A percentile compares a stretch with the other conserved stretches of the same genome.
Evolutionary conservation across 148 eudicot species (phyloP).

Genomic region (Pharnaceum exiguum): DNA sequence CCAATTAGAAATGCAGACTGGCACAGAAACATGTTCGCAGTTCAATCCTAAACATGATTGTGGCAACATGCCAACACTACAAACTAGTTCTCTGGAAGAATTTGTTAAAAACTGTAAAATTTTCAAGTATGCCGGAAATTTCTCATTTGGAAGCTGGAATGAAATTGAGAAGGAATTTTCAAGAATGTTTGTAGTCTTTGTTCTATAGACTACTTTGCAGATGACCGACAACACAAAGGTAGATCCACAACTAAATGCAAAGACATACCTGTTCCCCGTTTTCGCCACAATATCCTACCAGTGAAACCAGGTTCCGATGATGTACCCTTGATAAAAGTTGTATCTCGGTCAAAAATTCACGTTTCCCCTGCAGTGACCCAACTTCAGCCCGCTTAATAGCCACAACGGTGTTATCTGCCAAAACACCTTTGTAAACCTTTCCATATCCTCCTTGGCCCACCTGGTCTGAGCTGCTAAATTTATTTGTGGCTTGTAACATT

Average conservation of each 20-base stretch:
- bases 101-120: too few species aligned
- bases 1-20: too few species aligned
- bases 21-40: too few species aligned
- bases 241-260: neutral
- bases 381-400: slow-evolving; percentile 87
- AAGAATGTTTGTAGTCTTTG: neutral
- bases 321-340: slow-evolving; percentile 79
- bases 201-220: neutral
- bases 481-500: slow-evolving; percentile 56
- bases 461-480: slow-evolving; percentile 47
- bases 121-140: too few species aligned
- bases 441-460: slow-evolving; percentile 97
- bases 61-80: too few species aligned
- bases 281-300: slow-evolving; percentile 79
- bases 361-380: slow-evolving; percentile 83
- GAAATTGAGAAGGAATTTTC: too few species aligned
- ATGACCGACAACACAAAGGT: neutral
- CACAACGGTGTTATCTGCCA: slow-evolving; percentile 48
- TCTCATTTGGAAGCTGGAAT: too few species aligned
- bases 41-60: too few species aligned
- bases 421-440: slow-evolving; percentile 67
- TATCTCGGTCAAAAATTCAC: slow-evolving; percentile 88
- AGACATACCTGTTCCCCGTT: slow-evolving; percentile 66
- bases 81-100: too few species aligned
- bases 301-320: slow-evolving; percentile 79